Evolutionary conservation across 225 moss, liverwort and hornwort genomes (phyloP), one percentile per base, ranked within the genome.

Genomic region (Bryoerythrophyllum caledonicum): DNA sequence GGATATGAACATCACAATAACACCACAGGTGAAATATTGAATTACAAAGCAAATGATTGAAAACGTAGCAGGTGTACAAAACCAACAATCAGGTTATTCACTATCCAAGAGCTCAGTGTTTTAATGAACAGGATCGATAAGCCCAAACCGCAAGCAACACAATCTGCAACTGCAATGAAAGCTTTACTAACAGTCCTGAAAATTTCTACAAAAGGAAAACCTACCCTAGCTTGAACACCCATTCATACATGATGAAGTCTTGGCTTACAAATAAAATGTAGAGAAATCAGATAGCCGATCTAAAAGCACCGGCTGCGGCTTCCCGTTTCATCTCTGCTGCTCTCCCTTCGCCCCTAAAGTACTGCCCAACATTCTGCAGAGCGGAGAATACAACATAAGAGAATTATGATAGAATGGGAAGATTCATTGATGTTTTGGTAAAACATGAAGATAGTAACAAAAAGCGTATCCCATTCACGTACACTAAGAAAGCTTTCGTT

Each of bases 311-410:
- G 59, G 83, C 79, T 26, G 83, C 91, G 71, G 87, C 90, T 78
- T 92, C 80, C 60, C 92, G 91, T 85, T 89, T 94, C 86, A 91
- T 81, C 34, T 97, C 91, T 52, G 94, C 94, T 71, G 86, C 91
- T 80, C 86, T 86, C 48, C 96, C 96, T 76, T 91, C 86, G n/a
- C 96, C 96, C 76, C 96, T 83, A 81, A 96, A 94, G 75, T 96
- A 96, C 69, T 79, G 85, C 65, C 49, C 68, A n/a, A 97, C 94
- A 85, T 86, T 79, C 94, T 94, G 96, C 49, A 87, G 81, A 8
- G 13, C 49, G 74, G 15, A 77, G 15, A 55, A 60, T 23, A 68
- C 24, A 68, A 43, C 23, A 37, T 49, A 62, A 61, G 8, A 55
- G 8, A 74, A 55, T 65, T 28, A 84, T 66, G 60, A 77, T 27